A percentile compares a stretch with the other conserved stretches of the same genome.
phyloP scores from a whole-genome alignment of 2,329 filamentous ascomycete genomes.

The Hypoxylon sp. region DNA sequence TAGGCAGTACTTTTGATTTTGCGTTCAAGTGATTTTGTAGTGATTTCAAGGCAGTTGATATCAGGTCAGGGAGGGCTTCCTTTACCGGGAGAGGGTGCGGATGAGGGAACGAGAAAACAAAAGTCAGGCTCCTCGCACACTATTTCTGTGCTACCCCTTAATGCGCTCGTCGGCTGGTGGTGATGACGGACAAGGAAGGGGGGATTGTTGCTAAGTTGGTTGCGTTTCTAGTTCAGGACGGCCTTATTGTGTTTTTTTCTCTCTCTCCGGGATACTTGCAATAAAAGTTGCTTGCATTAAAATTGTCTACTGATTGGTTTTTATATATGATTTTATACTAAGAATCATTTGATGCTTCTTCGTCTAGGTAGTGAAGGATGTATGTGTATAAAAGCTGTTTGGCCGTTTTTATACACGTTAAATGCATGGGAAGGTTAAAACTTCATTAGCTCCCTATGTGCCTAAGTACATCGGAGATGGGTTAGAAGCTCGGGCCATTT shows the following conservation, averaged over 20 bases:
- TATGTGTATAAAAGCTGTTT: no score
- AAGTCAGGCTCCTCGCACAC: conserved; percentile 19
- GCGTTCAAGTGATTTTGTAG: conserved; percentile 26
- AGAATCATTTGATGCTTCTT: no score
- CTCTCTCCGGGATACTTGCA: conserved; percentile 40
- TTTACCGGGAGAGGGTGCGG: not conserved
- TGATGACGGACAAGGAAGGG: conserved; percentile 18
- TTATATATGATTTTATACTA: no score
- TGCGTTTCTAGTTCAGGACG: conserved; percentile 29
- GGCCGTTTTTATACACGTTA: no score
- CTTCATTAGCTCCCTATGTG: no score
- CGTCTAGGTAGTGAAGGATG: no score
- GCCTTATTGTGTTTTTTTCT: conserved; percentile 34
- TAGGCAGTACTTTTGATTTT: conserved; percentile 35
- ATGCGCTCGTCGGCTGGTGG: conserved; percentile 27
- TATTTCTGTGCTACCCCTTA: conserved; percentile 29
- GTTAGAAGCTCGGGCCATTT: conserved; percentile 27
- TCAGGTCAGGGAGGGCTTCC: conserved; percentile 18
- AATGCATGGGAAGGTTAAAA: no score
- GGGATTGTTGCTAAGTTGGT: no score
- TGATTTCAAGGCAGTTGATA: conserved; percentile 25
- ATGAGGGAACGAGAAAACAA: conserved; percentile 16
- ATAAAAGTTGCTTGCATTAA: conserved; percentile 40
- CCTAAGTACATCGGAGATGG: no score
- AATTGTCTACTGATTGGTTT: no score